A percentile compares a stretch with the other conserved stretches of the same genome.
Conservation (phyloP, 768 basidiomycete species). For the Boletus sp. region DNA sequence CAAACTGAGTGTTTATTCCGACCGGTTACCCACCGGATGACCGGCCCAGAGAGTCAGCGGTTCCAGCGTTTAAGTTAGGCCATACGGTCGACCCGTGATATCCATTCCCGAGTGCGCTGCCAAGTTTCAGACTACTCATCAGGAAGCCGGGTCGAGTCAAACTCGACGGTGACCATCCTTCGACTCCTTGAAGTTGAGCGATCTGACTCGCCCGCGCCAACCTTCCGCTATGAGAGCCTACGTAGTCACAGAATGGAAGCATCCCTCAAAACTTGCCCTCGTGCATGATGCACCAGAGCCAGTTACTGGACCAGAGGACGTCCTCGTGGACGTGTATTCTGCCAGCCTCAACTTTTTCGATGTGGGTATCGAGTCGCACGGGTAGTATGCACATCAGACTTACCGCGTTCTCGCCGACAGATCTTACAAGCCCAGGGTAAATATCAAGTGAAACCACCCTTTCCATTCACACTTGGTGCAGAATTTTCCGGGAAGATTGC, state of each 20-base stretch:
- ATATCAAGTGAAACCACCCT: conserved; percentile 79
- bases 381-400: conserved; percentile 4
- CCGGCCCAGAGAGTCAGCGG: background rate
- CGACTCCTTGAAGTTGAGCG: background rate
- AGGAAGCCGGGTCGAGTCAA: background rate
- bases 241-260: conserved; percentile 64
- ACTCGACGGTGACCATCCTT: background rate
- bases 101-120: background rate
- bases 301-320: conserved; percentile 43
- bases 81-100: background rate
- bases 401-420: conserved; percentile 33
- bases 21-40: conserved; percentile 1
- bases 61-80: background rate
- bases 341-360: conserved; percentile 81
- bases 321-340: conserved; percentile 74
- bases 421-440: conserved; percentile 89
- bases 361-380: conserved; percentile 33
- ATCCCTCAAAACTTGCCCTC: conserved; percentile 63
- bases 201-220: background rate
- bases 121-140: background rate
- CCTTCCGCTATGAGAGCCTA: conserved; percentile 67
- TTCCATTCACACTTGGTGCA: conserved; percentile 82
- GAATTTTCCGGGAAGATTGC: conserved; percentile 86
- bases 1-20: too few relatives aligned
- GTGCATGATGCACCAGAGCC: conserved; percentile 60